Conservation (phyloP, 2,329 filamentous ascomycete species). For the Paecilomyces variotii region DNA sequence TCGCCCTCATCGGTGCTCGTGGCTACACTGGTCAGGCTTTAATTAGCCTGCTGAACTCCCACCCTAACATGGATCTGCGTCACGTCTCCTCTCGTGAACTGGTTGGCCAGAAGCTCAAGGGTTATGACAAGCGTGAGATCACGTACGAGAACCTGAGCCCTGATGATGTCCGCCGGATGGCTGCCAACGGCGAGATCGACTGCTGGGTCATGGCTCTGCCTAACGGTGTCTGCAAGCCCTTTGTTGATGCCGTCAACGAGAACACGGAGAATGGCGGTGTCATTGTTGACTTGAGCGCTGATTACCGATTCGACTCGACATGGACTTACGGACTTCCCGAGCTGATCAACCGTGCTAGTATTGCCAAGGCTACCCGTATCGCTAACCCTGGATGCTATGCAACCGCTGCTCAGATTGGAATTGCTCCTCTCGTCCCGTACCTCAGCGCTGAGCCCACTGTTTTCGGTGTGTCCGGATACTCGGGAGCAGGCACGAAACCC, state of each 20-base stretch:
- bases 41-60: slow-evolving; percentile 75
- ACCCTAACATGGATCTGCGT: slow-evolving; percentile 81
- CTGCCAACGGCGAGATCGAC: slow-evolving; percentile 76
- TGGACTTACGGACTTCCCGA: slow-evolving; percentile 93
- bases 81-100: slow-evolving; percentile 93
- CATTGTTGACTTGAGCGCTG: slow-evolving; percentile 90
- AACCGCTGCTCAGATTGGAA: slow-evolving; percentile 82
- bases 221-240: slow-evolving; percentile 91
- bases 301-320: slow-evolving; percentile 77
- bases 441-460: slow-evolving; percentile 71
- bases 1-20: slow-evolving; percentile 83
- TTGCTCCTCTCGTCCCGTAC: slow-evolving; percentile 71
- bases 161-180: slow-evolving; percentile 80
- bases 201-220: slow-evolving; percentile 97
- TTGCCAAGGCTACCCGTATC: slow-evolving; percentile 73
- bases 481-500: slow-evolving; percentile 89
- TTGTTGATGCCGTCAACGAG: slow-evolving; percentile 77
- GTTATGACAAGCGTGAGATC: slow-evolving; percentile 85
- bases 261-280: slow-evolving; percentile 61
- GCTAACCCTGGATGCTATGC: slow-evolving; percentile 93
- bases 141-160: slow-evolving; percentile 84
- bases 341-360: slow-evolving; percentile 65
- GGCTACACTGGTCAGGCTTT: slow-evolving; percentile 92
- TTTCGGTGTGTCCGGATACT: slow-evolving; percentile 91
- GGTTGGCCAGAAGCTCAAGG: slow-evolving; percentile 74